These are phyloP conservation scores for Sclerotinia borealis DNA, from an alignment of 2,329 filamentous ascomycete species.

Conservation along the genomic window DNA sequence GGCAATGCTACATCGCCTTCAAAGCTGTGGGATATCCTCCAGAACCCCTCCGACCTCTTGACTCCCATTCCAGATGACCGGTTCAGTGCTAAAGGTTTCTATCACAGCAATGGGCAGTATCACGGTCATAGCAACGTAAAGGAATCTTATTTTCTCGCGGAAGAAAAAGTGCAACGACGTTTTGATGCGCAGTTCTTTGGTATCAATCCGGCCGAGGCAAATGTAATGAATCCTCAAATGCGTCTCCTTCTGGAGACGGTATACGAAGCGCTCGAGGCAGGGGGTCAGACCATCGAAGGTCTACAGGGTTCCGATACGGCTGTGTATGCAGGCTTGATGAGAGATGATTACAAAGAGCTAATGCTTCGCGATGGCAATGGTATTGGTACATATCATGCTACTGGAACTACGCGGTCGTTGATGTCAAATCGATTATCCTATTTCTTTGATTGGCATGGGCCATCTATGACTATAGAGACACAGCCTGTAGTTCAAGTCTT, in stretches of 20 bases:
- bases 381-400: conserved; percentile 2
- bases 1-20: conserved; percentile 15
- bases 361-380: background rate
- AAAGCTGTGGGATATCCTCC: conserved; percentile 34
- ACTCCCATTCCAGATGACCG: conserved; percentile 27
- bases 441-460: conserved; percentile 42
- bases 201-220: background rate
- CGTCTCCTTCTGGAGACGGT: conserved; percentile 1
- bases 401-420: conserved; percentile 34
- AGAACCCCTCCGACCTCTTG: conserved; percentile 22
- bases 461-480: conserved; percentile 51
- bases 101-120: conserved; percentile 34
- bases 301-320: background rate
- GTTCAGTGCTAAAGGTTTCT: conserved; percentile 47
- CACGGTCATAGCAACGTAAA: conserved; percentile 17
- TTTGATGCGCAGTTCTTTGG: conserved; percentile 5
- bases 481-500: conserved; percentile 50
- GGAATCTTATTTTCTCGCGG: conserved; percentile 9
- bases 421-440: conserved; percentile 50
- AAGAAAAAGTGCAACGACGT: conserved; percentile 1
- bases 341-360: background rate
- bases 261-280: conserved; percentile 2
- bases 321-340: conserved; percentile 45
- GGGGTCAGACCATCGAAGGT: background rate
- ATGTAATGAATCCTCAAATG: background rate